Conservation (phyloP, 352 stramenopile species). For the Pythium brachiatum region DNA sequence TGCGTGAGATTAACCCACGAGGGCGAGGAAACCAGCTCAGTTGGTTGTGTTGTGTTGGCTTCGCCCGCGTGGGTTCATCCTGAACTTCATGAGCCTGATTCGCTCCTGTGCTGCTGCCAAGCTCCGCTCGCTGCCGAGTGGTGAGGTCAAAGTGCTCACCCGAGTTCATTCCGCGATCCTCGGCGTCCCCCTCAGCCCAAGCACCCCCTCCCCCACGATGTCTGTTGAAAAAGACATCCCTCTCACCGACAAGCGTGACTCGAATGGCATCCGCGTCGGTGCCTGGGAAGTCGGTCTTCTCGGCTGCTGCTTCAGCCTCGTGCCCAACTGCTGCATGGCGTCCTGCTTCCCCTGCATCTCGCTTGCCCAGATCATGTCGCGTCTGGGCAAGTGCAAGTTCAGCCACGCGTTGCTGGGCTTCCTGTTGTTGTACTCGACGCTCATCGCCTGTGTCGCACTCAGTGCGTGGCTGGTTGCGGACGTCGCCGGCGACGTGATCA, state of each 20-base stretch:
- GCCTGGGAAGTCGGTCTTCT: slow-evolving; percentile 29
- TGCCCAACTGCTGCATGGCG: slow-evolving; percentile 39
- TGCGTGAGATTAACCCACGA: too few relatives aligned
- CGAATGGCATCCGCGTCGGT: slow-evolving; percentile 22
- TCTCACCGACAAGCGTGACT: slow-evolving; percentile 18
- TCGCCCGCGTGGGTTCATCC: too few relatives aligned
- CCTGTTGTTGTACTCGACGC: not conserved
- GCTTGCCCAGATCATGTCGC: not conserved
- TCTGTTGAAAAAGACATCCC: not conserved
- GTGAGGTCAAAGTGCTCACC: too few relatives aligned
- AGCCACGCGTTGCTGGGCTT: not conserved
- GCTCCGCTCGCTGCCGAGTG: too few relatives aligned
- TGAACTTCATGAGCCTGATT: too few relatives aligned
- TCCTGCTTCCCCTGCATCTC: slow-evolving; percentile 33
- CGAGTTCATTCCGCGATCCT: not conserved
- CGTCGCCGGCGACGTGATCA: not conserved
- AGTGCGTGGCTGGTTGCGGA: not conserved
- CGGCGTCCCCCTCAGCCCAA: not conserved
- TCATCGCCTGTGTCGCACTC: not conserved
- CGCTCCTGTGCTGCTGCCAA: too few relatives aligned
- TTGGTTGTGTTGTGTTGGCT: too few relatives aligned
- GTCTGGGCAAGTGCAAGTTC: not conserved
- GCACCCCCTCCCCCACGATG: not conserved
- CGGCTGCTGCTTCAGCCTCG: slow-evolving; percentile 29
- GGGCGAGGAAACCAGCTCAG: too few relatives aligned